A percentile compares a stretch with the other conserved stretches of the same genome.
Evolutionary conservation across 176 grass and related monocot genomes (phyloP).

Genomic region (Oryza meyeriana): DNA sequence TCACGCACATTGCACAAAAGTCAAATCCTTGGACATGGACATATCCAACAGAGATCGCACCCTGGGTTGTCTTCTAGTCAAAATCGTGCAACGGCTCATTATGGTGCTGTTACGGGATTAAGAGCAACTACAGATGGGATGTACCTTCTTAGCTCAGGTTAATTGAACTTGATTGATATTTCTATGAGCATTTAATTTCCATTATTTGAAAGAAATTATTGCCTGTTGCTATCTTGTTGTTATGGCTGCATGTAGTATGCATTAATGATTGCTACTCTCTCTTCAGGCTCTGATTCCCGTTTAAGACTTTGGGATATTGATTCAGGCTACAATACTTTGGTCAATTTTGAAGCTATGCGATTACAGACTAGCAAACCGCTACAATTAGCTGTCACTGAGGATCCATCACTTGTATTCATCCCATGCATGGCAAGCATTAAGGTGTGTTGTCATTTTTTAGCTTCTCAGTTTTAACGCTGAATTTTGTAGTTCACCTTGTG

Average conservation of each 20-base stretch:
- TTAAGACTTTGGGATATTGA: conserved; percentile 90
- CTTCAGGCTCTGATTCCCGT: conserved; percentile 92
- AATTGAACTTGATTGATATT: conserved; percentile 13
- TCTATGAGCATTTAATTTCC: conserved; percentile 33
- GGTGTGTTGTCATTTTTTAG: conserved; percentile 41
- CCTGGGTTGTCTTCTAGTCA: conserved; percentile 73
- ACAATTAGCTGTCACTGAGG: conserved; percentile 66
- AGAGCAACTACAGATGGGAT: conserved; percentile 80
- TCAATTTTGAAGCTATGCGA: conserved; percentile 83
- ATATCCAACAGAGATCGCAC: conserved; percentile 54
- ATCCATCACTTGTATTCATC: conserved; percentile 75
- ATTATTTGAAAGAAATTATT: not conserved
- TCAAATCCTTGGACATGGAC: conserved; percentile 31
- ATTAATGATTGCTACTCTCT: not conserved
- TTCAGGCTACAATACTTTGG: conserved; percentile 78
- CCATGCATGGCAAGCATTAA: conserved; percentile 90
- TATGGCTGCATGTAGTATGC: conserved; percentile 7
- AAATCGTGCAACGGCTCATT: conserved; percentile 80
- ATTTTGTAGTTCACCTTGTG: conserved; percentile 19
- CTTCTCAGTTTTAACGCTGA: conserved; percentile 4
- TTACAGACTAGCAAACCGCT: conserved; percentile 76
- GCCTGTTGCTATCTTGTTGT: not conserved
- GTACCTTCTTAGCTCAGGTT: conserved; percentile 97
- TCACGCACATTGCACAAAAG: conserved; percentile 32
- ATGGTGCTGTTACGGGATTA: conserved; percentile 91